Conservation (phyloP, 73 alveolate genomes). For the Paramecium octaurelia region DNA sequence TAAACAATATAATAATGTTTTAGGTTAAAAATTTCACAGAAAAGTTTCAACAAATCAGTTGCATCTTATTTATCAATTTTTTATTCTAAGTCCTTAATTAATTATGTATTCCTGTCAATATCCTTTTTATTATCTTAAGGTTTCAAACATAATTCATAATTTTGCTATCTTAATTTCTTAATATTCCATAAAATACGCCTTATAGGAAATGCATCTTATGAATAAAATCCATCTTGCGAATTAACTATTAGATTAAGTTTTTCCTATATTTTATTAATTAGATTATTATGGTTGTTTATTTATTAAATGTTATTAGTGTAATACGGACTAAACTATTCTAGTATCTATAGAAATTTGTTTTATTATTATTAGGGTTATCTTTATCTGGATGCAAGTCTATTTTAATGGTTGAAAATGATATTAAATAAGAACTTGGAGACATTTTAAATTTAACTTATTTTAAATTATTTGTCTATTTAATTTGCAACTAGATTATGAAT, state of each 20-base stretch:
- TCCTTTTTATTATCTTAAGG: neutral
- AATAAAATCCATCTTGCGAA: neutral
- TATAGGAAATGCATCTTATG: neutral
- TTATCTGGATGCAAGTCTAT: neutral
- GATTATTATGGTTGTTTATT: neutral
- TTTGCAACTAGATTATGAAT: neutral
- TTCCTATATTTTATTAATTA: neutral
- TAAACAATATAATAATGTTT: neutral
- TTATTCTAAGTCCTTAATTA: neutral
- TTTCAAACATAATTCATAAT: neutral
- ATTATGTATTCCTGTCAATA: neutral
- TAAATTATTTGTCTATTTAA: neutral
- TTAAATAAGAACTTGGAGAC: neutral
- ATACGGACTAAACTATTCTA: neutral
- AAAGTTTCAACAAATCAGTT: neutral
- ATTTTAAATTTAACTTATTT: neutral
- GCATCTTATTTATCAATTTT: neutral
- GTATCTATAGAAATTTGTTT: neutral
- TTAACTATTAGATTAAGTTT: neutral
- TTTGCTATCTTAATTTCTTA: neutral
- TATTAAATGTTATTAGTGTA: neutral
- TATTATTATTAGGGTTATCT: neutral
- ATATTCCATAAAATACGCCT: neutral
- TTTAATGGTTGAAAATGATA: neutral
- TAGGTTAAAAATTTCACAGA: neutral